Evolutionary conservation across 2,329 filamentous ascomycete genomes (phyloP).

Genomic region (Botrytis aclada): DNA sequence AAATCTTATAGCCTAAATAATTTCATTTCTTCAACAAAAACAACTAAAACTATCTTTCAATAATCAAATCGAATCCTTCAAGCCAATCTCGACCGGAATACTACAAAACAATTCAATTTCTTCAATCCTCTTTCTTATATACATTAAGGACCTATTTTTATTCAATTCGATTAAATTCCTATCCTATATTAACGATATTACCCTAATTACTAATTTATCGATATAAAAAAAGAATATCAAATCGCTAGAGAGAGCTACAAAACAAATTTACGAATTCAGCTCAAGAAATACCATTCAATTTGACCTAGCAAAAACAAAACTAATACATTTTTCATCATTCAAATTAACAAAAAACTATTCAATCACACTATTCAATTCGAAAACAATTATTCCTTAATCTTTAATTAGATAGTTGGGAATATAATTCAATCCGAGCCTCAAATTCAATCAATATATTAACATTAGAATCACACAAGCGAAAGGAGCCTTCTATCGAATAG

Average conservation of each 20-base stretch:
- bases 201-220: not conserved
- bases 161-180: no score
- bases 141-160: no score
- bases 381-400: not conserved
- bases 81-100: no score
- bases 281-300: not conserved
- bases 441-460: not conserved
- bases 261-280: not conserved
- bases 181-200: not conserved
- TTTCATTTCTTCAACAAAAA: no score
- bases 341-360: not conserved
- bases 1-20: no score
- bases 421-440: not conserved
- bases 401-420: not conserved
- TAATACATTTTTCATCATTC: not conserved
- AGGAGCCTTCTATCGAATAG: not conserved
- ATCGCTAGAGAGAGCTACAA: not conserved
- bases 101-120: no score
- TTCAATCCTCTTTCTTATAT: no score
- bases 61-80: no score
- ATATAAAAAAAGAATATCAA: not conserved
- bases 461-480: not conserved
- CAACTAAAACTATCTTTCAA: no score
- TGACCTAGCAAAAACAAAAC: not conserved
- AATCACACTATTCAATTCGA: not conserved